These are phyloP conservation scores for Dendrobium officinale DNA, from an alignment of 106 monocot genomes.

Conservation along the genomic window DNA sequence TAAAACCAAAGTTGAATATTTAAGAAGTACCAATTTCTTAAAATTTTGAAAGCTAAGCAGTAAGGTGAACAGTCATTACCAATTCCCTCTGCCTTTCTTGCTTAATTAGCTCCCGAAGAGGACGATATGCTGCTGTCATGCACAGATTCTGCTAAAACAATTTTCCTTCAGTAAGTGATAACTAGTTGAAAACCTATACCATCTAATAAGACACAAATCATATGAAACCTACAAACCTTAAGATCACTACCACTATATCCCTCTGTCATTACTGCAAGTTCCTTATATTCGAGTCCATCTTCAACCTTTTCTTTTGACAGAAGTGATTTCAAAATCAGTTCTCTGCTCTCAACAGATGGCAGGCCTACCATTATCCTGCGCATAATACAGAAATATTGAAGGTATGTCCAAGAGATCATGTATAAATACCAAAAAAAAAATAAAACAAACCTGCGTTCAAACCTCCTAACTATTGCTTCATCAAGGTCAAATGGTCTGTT, in stretches of 20 bases:
- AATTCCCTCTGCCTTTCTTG: constrained; percentile 68
- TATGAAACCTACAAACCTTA: constrained; percentile 43
- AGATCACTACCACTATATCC: constrained; percentile 91
- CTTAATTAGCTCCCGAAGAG: constrained; percentile 73
- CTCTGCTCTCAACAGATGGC: constrained; percentile 60
- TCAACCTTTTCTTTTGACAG: constrained; percentile 73
- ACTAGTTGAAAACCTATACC: neutral
- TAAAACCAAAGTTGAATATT: too few relatives aligned
- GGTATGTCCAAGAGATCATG: neutral
- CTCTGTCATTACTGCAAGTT: constrained; percentile 73
- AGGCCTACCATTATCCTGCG: constrained; percentile 82
- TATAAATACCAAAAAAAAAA: neutral
- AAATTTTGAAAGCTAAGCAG: neutral
- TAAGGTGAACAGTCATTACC: constrained; percentile 26
- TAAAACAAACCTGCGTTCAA: constrained; percentile 60
- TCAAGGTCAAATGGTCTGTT: constrained; percentile 93
- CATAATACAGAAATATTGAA: constrained; percentile 1
- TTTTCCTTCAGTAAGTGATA: constrained; percentile 6
- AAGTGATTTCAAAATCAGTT: constrained; percentile 58
- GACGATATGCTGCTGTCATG: constrained; percentile 79
- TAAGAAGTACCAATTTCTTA: too few relatives aligned
- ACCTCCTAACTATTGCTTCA: constrained; percentile 87
- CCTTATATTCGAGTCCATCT: constrained; percentile 59
- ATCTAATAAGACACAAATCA: neutral
- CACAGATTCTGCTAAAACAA: constrained; percentile 64